A percentile compares a stretch with the other conserved stretches of the same genome.
Evolutionary conservation across 108 stramenopile species (phyloP).

Genomic region (Skeletonema marinoi): DNA sequence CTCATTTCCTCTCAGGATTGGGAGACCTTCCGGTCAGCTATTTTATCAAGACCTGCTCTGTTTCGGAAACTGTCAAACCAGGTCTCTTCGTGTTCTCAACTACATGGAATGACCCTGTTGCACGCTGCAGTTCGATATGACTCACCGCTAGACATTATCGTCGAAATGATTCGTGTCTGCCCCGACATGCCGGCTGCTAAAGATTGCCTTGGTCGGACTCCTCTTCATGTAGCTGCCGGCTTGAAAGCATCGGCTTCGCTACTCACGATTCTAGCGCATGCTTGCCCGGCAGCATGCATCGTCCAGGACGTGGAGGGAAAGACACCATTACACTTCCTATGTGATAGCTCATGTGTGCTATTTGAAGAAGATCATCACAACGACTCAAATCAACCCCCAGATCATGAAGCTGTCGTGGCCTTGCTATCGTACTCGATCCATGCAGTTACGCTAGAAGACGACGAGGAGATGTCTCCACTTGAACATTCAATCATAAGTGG

Average conservation of each 20-base stretch:
- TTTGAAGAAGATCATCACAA: neutral
- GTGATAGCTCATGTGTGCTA: slow-evolving; percentile 17
- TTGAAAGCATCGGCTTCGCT: slow-evolving; percentile 58
- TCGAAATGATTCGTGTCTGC: slow-evolving; percentile 52
- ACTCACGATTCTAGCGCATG: slow-evolving; percentile 49
- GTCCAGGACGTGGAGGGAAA: slow-evolving; percentile 59
- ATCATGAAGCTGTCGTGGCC: neutral
- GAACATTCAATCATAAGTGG: slow-evolving; percentile 1
- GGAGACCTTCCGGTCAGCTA: too few relatives aligned
- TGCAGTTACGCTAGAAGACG: slow-evolving; percentile 4
- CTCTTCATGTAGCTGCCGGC: slow-evolving; percentile 72
- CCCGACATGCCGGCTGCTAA: slow-evolving; percentile 54
- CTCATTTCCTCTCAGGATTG: too few relatives aligned
- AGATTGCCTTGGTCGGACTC: slow-evolving; percentile 67
- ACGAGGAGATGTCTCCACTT: slow-evolving; percentile 6
- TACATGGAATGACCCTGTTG: slow-evolving; percentile 9
- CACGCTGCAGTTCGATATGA: slow-evolving; percentile 2
- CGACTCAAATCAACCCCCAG: neutral
- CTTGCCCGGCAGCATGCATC: slow-evolving; percentile 60
- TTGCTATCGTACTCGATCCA: neutral
- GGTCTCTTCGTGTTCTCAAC: neutral
- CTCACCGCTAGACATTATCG: slow-evolving; percentile 28
- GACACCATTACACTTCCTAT: slow-evolving; percentile 73
- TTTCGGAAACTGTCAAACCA: too few relatives aligned
- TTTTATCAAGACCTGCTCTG: too few relatives aligned